Evolutionary conservation across 192 early-diverging fungal genomes (phyloP), one percentile per base, ranked within the genome.

Genomic region (Gonapodya prolifera): DNA sequence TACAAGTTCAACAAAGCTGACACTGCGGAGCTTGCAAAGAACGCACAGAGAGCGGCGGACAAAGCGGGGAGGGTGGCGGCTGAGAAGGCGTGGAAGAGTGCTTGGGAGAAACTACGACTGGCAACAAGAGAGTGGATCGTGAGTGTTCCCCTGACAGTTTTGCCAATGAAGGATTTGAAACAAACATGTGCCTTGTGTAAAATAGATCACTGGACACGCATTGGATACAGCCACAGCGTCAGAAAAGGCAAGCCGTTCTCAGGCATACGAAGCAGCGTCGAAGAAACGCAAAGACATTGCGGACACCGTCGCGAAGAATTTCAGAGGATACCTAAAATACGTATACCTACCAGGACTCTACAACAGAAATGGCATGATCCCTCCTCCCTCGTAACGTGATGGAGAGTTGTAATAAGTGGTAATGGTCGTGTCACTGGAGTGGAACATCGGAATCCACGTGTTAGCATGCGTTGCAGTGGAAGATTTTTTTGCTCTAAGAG

Each of bases 1-100:
- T 92, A 88, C 81, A 33, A 85, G 33, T 93, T 89, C 71, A 69
- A 81, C 33, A 34, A 80, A 74, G 85, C 87, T 0, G 77, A 77
- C 16, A 70, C 79, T 0, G 83, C 77, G 2, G 89, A 91, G 70
- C 88, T 87, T 80, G 61, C 31, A 82, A 17, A 83, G 88, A 77
- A 82, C 89, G 76, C 76, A 77, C 2, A 82, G 73, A 33, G 86
- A 84, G 45, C 23, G 8, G 45, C 45, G 45, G 45, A 61, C 23
- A 23, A 16, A 23, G 45, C 45, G 8, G 45, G 45, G 8, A 61
- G 45, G 45, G 45, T 23, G 45, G 45, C 45, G 45, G 45, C 45
- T 61, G 45, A 61, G 23, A 61, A 61, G 45, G 45, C 45, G 23
- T 61, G 45, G 45, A 61, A 23, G 23, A 23, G 8, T 61, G 45